Evolutionary conservation across 1,284 basidiomycete genomes (phyloP), one percentile per base, ranked within the genome.

Genomic region (Ceratobasidium sp.): DNA sequence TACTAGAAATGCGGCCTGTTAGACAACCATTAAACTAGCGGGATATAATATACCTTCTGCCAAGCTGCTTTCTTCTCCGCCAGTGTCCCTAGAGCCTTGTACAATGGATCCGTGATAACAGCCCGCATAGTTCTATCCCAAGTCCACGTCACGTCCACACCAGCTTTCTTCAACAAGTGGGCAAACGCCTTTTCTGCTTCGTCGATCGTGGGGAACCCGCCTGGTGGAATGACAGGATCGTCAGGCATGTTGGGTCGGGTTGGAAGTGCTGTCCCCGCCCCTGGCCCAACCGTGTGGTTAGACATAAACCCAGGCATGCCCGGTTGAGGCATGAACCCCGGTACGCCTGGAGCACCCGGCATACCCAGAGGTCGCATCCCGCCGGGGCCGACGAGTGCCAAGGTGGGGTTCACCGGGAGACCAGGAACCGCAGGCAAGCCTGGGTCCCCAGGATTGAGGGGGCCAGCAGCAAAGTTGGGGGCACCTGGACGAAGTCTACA

Each of bases 111-210:
- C 78, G 96, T 98, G 83, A 99, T 96, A 82, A 98, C 95, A 78
- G 93, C 92, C 79, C 97, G 89, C 93, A 99, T 98, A 61, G 96
- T 96, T 83, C 94, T 90, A 82, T 99, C 98, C 98, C 98, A 99
- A 24, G 95, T 96, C 93, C 94, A 98, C 77, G 88, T 90, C 61
- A 92, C 89, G 83, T 95, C 93, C 62, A 99, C 91, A 27, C 93
- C 92, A 65, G 94, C 93, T 81, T 94, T 92, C 79, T 90, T 88
- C 77, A 99, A 84, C 68, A 99, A 85, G 82, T 93, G 92, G 78
- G 91, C 90, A 82, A 99, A 99, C 1, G 96, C 97, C 78, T 92
- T 92, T 82, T 98, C 95, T 29, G 95, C 96, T 78, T 97, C 94
- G 79, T 95, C 93, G 8, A 90, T 83, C 11, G 92, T 96, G 49